A percentile compares a stretch with the other conserved stretches of the same genome.
Evolutionary conservation across 2,329 filamentous ascomycete species (phyloP).

Genomic region (Colletotrichum tropicicola): DNA sequence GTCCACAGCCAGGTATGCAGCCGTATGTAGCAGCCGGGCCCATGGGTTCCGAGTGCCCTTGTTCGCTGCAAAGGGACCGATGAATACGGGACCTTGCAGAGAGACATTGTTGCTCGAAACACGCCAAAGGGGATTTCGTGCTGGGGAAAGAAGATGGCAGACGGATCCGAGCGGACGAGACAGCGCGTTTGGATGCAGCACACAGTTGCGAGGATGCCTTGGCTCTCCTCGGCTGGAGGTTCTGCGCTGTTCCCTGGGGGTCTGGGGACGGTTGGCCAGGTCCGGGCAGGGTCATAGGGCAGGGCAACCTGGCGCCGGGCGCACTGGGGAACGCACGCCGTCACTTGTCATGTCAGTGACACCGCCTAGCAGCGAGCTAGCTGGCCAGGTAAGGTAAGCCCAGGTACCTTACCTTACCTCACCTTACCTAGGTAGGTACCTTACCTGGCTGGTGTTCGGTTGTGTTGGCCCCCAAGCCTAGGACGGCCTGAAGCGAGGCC

Average conservation of each 20-base stretch:
- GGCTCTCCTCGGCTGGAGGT: neutral
- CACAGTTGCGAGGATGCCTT: neutral
- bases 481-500: slow-evolving; percentile 11
- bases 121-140: neutral
- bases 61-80: neutral
- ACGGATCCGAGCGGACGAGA: slow-evolving; percentile 16
- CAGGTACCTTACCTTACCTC: too few relatives aligned
- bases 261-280: slow-evolving; percentile 2
- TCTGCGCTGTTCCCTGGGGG: neutral
- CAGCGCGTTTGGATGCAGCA: slow-evolving; percentile 20
- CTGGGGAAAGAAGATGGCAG: neutral
- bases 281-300: neutral
- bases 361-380: too few relatives aligned
- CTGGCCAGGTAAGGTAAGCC: too few relatives aligned
- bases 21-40: neutral
- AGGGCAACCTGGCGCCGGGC: neutral
- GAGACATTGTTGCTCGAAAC: slow-evolving; percentile 10
- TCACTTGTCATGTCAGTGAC: neutral
- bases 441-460: neutral
- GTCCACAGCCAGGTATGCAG: neutral
- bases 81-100: slow-evolving; percentile 16
- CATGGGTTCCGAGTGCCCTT: neutral
- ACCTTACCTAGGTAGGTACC: neutral
- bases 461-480: neutral
- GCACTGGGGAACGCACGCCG: neutral